Percentiles rank a stretch among this genome's conserved stretches.
phyloP scores from a whole-genome alignment of 2,329 filamentous ascomycete species.

The Pseudogymnoascus sp. region DNA sequence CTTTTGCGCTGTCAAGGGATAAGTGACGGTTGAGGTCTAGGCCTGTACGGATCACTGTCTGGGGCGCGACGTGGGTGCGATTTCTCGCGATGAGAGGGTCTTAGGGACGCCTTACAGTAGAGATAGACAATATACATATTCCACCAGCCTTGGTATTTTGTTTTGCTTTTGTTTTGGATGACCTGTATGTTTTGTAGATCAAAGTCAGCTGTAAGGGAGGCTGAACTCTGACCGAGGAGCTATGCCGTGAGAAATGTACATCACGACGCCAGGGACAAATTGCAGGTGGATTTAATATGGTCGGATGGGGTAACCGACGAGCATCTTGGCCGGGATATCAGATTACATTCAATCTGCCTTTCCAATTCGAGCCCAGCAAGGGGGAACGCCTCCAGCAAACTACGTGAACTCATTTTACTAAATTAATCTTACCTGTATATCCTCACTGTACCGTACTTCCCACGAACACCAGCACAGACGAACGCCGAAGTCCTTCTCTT shows the following conservation, averaged over 20 bases:
- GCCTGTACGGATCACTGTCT: neutral
- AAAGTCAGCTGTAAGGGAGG: neutral
- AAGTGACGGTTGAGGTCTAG: neutral
- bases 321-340: neutral
- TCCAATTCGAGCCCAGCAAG: neutral
- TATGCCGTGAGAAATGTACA: neutral
- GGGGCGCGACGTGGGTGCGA: neutral
- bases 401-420: slow-evolving; percentile 4
- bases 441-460: neutral
- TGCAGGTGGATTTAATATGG: slow-evolving; percentile 3
- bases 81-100: slow-evolving; percentile 3
- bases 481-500: neutral
- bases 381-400: neutral
- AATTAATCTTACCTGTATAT: slow-evolving; percentile 1
- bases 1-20: neutral
- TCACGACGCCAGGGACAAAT: neutral
- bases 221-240: neutral
- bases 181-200: neutral
- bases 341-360: neutral
- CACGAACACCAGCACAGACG: neutral
- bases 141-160: neutral
- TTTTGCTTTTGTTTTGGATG: neutral
- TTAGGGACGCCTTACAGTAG: neutral
- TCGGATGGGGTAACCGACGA: slow-evolving; percentile 5
- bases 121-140: slow-evolving; percentile 1